Evolutionary conservation across 805 yeast species (phyloP), one percentile per base, ranked within the genome.

Genomic region (Aciculoconidium aculeatum): DNA sequence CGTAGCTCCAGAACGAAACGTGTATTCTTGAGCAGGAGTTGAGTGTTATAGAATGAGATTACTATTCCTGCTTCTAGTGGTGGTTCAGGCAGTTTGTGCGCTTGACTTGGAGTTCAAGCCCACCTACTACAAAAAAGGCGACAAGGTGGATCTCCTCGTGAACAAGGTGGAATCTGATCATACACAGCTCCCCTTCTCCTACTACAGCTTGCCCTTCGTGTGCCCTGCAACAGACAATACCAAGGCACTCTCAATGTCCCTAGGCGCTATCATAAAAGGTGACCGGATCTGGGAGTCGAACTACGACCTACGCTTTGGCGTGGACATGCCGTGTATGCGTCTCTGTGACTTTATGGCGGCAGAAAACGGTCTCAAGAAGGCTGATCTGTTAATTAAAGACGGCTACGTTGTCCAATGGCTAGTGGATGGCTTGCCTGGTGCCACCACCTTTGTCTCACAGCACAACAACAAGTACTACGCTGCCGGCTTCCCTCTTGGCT

Each of bases 401-500:
- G 82, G 82, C 3, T 86, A 86, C 44, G 78, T 79, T 30, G 87
- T 73, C 9, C 88, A 86, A 46, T 86, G 95, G 95, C 55, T 72
- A 15, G 62, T 86, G 10, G 95, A 87, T 56, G 83, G 78, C 13
- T 58, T 86, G 18, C 95, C 95, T 0, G 94, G 92, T 6, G 90
- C 95, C 1, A 85, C 95, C 0, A 80, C 94, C 0, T 81, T 79
- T 40, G 72, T 79, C 18, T 63, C 70, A 5, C 72, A 68, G 8
- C 70, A 69, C 27, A 64, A 71, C 11, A 71, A 73, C 39, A 77
- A 81, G 43, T 82, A 80, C 54, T 86, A 86, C 44, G 80, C 86
- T 4, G 75, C 92, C 3, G 96, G 95, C 2, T 86, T 87, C 57
- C 88, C 94, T 3, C 52, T 86, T 18, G 96, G 96, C 0, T 79